Evolutionary conservation across 345 rosid species (phyloP).

Genomic region (Angophora floribunda): DNA sequence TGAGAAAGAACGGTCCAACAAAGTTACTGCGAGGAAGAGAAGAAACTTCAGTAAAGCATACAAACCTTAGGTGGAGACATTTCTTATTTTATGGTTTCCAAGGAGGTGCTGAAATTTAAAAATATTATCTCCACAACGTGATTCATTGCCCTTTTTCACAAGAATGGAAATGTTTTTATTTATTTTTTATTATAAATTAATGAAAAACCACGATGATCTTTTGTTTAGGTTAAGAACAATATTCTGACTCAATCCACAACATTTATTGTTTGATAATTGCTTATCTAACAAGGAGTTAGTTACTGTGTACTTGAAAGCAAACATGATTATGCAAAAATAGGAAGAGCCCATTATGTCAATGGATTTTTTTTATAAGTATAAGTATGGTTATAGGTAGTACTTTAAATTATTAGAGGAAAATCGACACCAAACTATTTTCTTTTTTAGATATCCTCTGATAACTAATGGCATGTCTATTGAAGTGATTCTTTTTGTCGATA

Average conservation of each 20-base stretch:
- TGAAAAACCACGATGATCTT: not conserved
- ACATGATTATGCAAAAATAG: not conserved
- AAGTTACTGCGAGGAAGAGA: not conserved
- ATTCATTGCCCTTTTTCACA: not conserved
- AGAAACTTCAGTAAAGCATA: not conserved
- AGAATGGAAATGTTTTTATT: no score
- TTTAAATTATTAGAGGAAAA: not conserved
- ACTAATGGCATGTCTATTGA: not conserved
- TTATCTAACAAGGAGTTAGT: not conserved
- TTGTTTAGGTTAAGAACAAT: not conserved
- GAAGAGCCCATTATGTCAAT: not conserved
- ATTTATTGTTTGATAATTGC: not conserved
- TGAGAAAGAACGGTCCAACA: not conserved
- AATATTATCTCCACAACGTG: not conserved
- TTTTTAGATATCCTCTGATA: not conserved
- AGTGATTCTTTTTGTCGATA: not conserved
- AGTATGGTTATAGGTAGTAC: not conserved
- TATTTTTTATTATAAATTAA: not conserved
- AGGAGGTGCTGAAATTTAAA: not conserved
- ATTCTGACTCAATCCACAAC: not conserved
- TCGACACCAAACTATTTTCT: not conserved
- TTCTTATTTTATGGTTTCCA: not conserved
- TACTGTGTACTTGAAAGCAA: not conserved
- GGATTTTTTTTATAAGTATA: not conserved
- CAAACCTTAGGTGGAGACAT: not conserved